Base-by-base conservation (phyloP, 1,139 yeast genomes). In the Zygosaccharomyces pseudobailii region DNA sequence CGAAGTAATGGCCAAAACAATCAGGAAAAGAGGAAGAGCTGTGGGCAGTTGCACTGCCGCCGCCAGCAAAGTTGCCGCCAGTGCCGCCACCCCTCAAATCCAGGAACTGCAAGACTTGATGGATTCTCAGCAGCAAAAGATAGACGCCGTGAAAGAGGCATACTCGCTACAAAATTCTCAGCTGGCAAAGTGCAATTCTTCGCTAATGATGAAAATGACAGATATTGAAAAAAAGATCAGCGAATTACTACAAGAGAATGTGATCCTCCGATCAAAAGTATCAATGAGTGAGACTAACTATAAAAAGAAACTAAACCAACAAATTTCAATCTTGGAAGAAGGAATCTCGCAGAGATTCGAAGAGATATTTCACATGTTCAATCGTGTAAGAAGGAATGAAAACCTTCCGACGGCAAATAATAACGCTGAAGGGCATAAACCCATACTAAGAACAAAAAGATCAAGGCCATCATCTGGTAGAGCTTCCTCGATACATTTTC, bases 111-210 rank as follows among this genome's bases (percentile, higher is more conserved):
- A 60, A 37, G 53, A 55, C 33, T 38, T 57, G 32, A 53, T 54
- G 54, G 61, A 55, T 36, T 28, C 46, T 17, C 58, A 57, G 32
- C 46, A 48, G 17, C 43, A 42, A 10, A 56, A 53, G 41, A 45
- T 55, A 10, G 59, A 55, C 25, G 45, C 45, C 3, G 47, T 58
- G 6, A 57, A 50, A 30, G 41, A 41, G 7, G 46, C 49, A 3
- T 62, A 59, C 39, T 38, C 54, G 2, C 56, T 50, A 23, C 65
- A 82, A 57, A 82, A 82, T 61, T 71, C 70, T 50, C 72, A 76
- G 19, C 63, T 83, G 34, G 84, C 85, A 0, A 75, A 73, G 53
- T 76, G 75, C 47, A 82, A 81, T 59, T 73, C 81, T 6, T 61
- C 72, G 21, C 66, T 82, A 61, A 67, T 74, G 67, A 58, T 72